Percentiles rank a stretch among this genome's conserved stretches.
Conservation (phyloP, 805 yeast species). For the Torulaspora microellipsoides region DNA sequence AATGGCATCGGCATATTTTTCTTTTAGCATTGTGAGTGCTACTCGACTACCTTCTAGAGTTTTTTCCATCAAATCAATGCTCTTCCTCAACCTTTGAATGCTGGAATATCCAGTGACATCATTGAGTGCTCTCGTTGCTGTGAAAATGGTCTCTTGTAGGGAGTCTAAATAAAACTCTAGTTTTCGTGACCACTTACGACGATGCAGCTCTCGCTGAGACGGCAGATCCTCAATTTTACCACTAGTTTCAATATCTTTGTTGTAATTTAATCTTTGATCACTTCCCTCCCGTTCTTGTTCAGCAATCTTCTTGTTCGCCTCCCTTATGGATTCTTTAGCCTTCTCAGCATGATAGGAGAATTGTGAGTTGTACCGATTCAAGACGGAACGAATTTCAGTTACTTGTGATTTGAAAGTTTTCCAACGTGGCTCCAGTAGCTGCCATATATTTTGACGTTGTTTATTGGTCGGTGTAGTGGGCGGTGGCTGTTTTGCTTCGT, state of each 20-base stretch:
- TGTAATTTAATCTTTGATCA: constrained; percentile 32
- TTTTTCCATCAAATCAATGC: constrained; percentile 54
- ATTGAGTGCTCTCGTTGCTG: constrained; percentile 67
- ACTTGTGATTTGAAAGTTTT: constrained; percentile 12
- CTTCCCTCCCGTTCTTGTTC: constrained; percentile 36
- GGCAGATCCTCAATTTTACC: constrained; percentile 39
- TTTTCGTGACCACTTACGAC: constrained; percentile 41
- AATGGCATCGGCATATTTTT: constrained; percentile 54
- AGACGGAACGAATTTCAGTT: constrained; percentile 4
- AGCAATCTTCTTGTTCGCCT: constrained; percentile 36
- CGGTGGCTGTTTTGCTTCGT: constrained; percentile 2
- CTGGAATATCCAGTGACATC: constrained; percentile 88
- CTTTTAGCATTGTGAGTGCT: constrained; percentile 46
- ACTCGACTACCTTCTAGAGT: constrained; percentile 46
- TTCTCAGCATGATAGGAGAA: constrained; percentile 21
- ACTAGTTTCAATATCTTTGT: constrained; percentile 35
- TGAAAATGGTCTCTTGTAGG: constrained; percentile 51
- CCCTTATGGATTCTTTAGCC: constrained; percentile 35
- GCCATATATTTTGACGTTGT: constrained; percentile 5
- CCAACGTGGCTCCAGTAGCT: constrained; percentile 13
- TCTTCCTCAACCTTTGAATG: constrained; percentile 63
- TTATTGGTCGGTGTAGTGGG: not conserved
- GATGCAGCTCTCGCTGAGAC: constrained; percentile 40
- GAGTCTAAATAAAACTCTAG: constrained; percentile 50
- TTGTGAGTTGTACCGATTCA: constrained; percentile 16